These are phyloP conservation scores for Vigna unguiculata DNA, from an alignment of 306 rosid species.

Conservation along the genomic window DNA sequence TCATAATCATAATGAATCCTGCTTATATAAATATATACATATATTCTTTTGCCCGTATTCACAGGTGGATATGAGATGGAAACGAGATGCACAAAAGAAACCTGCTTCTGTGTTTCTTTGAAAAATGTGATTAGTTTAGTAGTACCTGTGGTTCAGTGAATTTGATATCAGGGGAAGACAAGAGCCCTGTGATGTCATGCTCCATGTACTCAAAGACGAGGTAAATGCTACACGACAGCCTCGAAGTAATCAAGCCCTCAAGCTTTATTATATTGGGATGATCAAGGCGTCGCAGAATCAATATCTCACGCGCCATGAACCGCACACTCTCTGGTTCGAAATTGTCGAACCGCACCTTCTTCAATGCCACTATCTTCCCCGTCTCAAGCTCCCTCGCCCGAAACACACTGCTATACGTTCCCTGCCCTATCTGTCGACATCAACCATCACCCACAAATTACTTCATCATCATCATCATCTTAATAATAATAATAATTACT, in stretches of 20 bases:
- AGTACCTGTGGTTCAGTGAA: constrained; percentile 83
- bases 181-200: constrained; percentile 88
- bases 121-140: not conserved
- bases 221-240: constrained; percentile 78
- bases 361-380: constrained; percentile 84
- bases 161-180: constrained; percentile 75
- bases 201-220: constrained; percentile 97
- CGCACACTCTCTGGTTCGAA: constrained; percentile 94
- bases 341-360: constrained; percentile 93
- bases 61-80: no score
- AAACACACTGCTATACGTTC: constrained; percentile 91
- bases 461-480: not conserved
- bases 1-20: no score
- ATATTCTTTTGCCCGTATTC: no score
- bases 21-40: no score
- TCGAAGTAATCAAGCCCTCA: constrained; percentile 85
- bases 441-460: not conserved
- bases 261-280: constrained; percentile 83
- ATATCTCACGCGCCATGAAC: constrained; percentile 92
- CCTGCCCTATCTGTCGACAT: constrained; percentile 81
- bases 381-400: constrained; percentile 80
- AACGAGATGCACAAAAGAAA: not conserved
- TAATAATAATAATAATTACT: not conserved
- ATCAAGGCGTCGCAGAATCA: constrained; percentile 82
- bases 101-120: not conserved